Evolutionary conservation across 148 eudicot genomes (phyloP).

Genomic region (Selenicereus undatus): DNA sequence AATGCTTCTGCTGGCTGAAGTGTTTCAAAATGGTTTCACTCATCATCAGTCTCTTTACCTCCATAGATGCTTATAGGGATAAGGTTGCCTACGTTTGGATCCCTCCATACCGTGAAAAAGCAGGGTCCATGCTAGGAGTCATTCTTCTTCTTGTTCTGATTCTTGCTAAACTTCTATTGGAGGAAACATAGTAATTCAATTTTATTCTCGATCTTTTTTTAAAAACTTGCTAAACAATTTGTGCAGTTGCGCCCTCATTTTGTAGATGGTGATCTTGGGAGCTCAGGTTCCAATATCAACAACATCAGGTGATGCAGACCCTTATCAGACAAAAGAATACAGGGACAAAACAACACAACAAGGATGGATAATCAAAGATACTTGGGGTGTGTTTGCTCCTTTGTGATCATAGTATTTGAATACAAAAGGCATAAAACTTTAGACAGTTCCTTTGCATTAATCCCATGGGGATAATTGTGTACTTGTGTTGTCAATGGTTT

Average conservation of each 20-base stretch:
- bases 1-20: too few relatives aligned
- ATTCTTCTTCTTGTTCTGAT: too few relatives aligned
- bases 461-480: background rate
- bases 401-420: background rate
- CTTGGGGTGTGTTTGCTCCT: background rate
- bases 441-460: background rate
- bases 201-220: background rate
- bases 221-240: background rate
- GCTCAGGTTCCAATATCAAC: constrained; percentile 5
- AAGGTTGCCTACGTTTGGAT: too few relatives aligned
- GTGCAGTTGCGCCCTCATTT: constrained; percentile 16
- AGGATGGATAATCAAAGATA: background rate
- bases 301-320: background rate
- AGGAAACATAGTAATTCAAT: too few relatives aligned
- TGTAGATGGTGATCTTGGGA: constrained; percentile 8
- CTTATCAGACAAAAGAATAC: background rate
- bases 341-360: background rate
- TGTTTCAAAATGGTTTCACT: too few relatives aligned
- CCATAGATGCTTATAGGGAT: too few relatives aligned
- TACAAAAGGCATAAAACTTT: background rate
- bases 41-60: too few relatives aligned
- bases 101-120: too few relatives aligned
- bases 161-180: background rate
- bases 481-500: background rate
- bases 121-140: too few relatives aligned